phyloP scores from a whole-genome alignment of 2,329 filamentous ascomycete genomes.

The Neofusicoccum sp. region DNA sequence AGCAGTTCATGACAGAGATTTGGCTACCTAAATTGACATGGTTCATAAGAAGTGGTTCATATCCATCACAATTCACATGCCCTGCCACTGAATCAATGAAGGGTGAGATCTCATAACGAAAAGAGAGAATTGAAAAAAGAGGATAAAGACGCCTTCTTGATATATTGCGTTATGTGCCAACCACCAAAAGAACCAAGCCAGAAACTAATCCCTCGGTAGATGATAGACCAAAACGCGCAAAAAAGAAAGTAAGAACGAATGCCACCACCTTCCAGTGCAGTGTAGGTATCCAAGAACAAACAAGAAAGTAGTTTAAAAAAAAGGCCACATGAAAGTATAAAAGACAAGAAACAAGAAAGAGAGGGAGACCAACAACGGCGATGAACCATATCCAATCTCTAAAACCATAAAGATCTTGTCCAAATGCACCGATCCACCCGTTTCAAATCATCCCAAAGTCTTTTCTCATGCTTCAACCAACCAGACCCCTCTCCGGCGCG shows the following conservation, averaged over 20 bases:
- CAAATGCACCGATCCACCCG: neutral
- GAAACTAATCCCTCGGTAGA: neutral
- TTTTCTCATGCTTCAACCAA: neutral
- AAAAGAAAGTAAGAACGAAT: neutral
- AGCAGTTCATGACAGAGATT: too few species aligned
- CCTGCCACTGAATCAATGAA: too few species aligned
- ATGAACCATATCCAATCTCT: slow-evolving; percentile 7
- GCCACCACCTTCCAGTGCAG: neutral
- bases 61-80: too few species aligned
- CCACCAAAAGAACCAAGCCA: neutral
- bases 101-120: neutral
- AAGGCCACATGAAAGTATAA: neutral
- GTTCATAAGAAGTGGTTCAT: too few species aligned
- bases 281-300: neutral
- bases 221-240: neutral
- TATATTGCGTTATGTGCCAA: neutral
- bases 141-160: neutral
- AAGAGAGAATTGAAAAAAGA: neutral
- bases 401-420: neutral
- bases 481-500: slow-evolving; percentile 11
- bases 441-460: neutral
- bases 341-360: neutral
- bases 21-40: too few species aligned
- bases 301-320: neutral
- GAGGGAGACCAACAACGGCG: neutral